Evolutionary conservation across 225 moss, liverwort and hornwort genomes (phyloP).

Genomic region (Straminergon stramineum): DNA sequence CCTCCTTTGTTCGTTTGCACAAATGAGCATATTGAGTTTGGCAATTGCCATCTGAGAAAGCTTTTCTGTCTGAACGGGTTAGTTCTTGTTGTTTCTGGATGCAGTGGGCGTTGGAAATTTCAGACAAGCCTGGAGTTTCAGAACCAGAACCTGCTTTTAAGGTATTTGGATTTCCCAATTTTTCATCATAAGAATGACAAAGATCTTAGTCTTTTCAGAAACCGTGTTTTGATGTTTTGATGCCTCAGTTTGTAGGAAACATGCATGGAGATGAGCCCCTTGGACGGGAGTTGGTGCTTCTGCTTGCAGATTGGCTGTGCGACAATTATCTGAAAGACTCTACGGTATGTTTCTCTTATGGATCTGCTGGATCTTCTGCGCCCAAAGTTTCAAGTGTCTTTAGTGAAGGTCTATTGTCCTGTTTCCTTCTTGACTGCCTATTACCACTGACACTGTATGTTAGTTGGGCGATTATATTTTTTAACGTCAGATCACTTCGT

Average conservation of each 20-base stretch:
- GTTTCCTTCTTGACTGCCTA: neutral
- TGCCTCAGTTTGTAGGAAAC: slow-evolving; percentile 77
- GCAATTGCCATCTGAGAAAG: neutral
- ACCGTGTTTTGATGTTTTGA: neutral
- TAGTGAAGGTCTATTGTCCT: neutral
- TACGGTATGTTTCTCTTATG: slow-evolving; percentile 21
- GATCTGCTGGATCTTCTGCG: neutral
- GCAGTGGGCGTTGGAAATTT: slow-evolving; percentile 75
- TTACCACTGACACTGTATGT: neutral
- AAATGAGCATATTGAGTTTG: neutral
- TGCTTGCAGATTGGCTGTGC: slow-evolving; percentile 89
- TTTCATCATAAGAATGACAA: neutral
- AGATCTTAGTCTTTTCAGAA: neutral
- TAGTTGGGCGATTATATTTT: neutral
- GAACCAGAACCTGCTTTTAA: slow-evolving; percentile 87
- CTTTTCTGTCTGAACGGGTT: neutral
- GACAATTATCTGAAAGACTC: slow-evolving; percentile 53
- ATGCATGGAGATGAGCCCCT: slow-evolving; percentile 97
- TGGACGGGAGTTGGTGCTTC: slow-evolving; percentile 71
- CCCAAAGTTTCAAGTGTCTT: neutral
- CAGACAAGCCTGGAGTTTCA: slow-evolving; percentile 61
- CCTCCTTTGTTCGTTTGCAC: neutral
- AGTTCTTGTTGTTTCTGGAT: neutral
- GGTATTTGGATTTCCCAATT: slow-evolving; percentile 7
- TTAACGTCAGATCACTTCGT: neutral